Evolutionary conservation across 2,329 filamentous ascomycete species (phyloP).

Genomic region (Fusarium sp.): DNA sequence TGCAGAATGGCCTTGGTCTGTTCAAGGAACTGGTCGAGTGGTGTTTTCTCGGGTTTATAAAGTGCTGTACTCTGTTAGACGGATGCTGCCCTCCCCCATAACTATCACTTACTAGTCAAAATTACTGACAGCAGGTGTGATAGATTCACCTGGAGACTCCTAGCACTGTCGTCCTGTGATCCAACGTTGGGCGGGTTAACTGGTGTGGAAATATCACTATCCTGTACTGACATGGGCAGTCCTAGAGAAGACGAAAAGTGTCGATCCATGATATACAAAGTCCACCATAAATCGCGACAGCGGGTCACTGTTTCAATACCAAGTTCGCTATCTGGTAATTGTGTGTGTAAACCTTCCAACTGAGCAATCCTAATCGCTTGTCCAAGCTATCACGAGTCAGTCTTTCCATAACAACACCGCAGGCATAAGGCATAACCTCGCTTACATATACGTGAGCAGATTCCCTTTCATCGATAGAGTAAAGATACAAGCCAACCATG

Average conservation of each 20-base stretch:
- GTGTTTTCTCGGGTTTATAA: conserved; percentile 53
- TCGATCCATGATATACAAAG: conserved; percentile 56
- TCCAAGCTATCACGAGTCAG: conserved; percentile 48
- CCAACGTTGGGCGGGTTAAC: conserved; percentile 46
- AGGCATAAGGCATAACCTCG: accelerated
- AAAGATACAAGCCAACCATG: conserved; percentile 54
- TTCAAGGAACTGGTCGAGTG: conserved; percentile 52
- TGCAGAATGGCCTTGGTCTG: conserved; percentile 53
- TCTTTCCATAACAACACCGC: accelerated
- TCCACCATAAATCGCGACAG: conserved; percentile 58
- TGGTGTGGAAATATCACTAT: conserved; percentile 55
- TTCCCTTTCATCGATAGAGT: conserved; percentile 54
- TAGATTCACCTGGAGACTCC: conserved; percentile 54
- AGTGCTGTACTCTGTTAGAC: conserved; percentile 45
- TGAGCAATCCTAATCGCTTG: conserved; percentile 57
- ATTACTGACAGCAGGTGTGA: conserved; percentile 54
- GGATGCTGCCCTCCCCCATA: accelerated
- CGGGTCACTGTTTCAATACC: conserved; percentile 49
- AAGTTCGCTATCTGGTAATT: conserved; percentile 54
- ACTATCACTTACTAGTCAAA: conserved; percentile 48
- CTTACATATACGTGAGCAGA: conserved; percentile 49
- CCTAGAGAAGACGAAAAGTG: conserved; percentile 56
- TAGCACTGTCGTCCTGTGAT: conserved; percentile 48
- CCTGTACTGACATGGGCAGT: conserved; percentile 54
- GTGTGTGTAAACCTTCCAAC: conserved; percentile 56